Evolutionary conservation across 352 stramenopile species (phyloP).

Genomic region (Phytopythium aichiense): DNA sequence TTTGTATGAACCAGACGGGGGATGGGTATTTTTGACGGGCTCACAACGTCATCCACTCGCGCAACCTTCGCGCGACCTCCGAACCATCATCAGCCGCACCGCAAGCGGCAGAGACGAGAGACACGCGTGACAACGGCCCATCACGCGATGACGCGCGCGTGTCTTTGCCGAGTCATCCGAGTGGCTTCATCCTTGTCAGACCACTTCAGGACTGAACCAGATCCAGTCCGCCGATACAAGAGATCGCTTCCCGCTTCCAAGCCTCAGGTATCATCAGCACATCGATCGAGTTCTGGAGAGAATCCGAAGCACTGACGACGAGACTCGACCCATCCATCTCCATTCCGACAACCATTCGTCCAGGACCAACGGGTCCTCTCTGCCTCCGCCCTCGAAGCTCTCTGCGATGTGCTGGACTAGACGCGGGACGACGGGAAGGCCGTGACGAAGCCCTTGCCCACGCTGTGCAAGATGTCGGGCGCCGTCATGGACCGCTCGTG

Average conservation of each 20-base stretch:
- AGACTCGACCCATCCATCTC: too few species aligned
- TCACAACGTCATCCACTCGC: background rate
- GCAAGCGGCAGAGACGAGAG: constrained; percentile 3
- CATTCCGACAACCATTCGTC: too few species aligned
- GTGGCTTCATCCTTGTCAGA: background rate
- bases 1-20: background rate
- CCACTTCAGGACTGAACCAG: background rate
- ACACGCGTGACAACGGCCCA: background rate
- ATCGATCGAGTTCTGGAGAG: too few species aligned
- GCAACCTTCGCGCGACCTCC: constrained; percentile 1
- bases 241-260: too few species aligned
- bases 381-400: background rate
- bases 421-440: constrained; percentile 34
- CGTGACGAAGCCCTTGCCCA: constrained; percentile 55
- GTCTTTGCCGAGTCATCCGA: background rate
- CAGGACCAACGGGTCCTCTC: background rate
- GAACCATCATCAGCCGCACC: background rate
- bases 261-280: too few species aligned
- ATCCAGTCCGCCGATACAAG: too few species aligned
- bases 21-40: background rate
- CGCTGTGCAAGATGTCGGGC: constrained; percentile 68
- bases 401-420: constrained; percentile 2
- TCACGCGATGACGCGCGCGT: background rate
- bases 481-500: constrained; percentile 81
- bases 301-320: too few species aligned